Evolutionary conservation across 148 eudicot genomes (phyloP), one percentile per base, ranked within the genome.

Genomic region (Dianthus caryophyllus): DNA sequence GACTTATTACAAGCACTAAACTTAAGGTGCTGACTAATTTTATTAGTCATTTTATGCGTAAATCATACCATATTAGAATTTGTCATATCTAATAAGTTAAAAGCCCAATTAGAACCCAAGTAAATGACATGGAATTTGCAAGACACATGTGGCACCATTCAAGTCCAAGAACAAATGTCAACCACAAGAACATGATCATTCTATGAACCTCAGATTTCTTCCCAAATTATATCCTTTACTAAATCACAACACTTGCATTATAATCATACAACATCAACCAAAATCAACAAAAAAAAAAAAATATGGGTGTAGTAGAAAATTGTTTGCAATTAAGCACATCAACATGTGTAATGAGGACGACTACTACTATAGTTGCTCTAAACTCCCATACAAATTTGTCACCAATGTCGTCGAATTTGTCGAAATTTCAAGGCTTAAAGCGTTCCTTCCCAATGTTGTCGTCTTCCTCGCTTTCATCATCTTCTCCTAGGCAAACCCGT

Each of bases 171-270:
- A 26, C 44, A 33, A 75, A 69, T 59, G 61, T 4, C 44, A 76
- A 66, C 79, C 79, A 71, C 79, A 76, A 60, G 75, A 71, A 71
- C 36, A 30, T 71, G 64, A 71, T 71, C 79, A 76, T 71, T 67
- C 51, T 66, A 24, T 30, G 48, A 57, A 48, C 79, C 79, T 72
- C 68, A 71, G 11, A 71, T 57, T 48, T 44, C 56, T n/a, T 4
- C 21, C 53, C 7, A 61, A 49, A 49, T 5, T 31, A 71, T 71
- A 76, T 76, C 75, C 79, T 65, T 71, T 54, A 26, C 62, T 58
- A 17, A 13, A 55, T 61, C 21, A 47, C 18, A 51, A 18, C 15
- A 44, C 30, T 6, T 24, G 36, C 9, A 18, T 17, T 15, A 3
- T 49, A 14, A 0, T 11, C 18, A 65, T 16, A 21, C 18, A 29